Evolutionary conservation across 257 asterid species (phyloP).

Genomic region (Marsdenia floribunda): DNA sequence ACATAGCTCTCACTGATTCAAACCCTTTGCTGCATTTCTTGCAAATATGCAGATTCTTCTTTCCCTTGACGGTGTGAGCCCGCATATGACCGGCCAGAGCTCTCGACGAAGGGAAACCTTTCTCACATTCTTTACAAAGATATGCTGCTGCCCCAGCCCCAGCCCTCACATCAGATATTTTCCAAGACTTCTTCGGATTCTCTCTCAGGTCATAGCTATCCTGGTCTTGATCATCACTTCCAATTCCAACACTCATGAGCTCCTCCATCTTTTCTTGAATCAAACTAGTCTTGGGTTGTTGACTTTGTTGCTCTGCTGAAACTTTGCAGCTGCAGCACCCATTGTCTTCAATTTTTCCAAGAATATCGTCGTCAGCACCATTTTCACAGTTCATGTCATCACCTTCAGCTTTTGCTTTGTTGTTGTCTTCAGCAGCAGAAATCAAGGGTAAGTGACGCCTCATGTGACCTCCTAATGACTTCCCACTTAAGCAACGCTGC

Average conservation of each 20-base stretch:
- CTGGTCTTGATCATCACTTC: conserved; percentile 34
- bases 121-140: conserved; percentile 62
- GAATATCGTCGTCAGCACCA: conserved; percentile 18
- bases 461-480: conserved; percentile 95
- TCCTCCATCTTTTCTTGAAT: conserved; percentile 29
- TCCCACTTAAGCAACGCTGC: conserved; percentile 63
- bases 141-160: background rate
- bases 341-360: conserved; percentile 7
- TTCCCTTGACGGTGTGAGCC: conserved; percentile 50
- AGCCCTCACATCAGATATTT: conserved; percentile 36
- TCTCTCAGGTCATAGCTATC: conserved; percentile 53
- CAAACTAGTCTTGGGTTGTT: conserved; percentile 14
- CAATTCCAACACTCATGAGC: conserved; percentile 12
- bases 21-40: conserved; percentile 65
- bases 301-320: conserved; percentile 21
- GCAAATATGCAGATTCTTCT: conserved; percentile 34
- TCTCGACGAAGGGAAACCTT: conserved; percentile 47
- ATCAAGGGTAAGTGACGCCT: conserved; percentile 58
- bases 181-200: conserved; percentile 80
- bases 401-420: conserved; percentile 22
- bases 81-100: conserved; percentile 86
- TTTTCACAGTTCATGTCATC: conserved; percentile 21
- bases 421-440: conserved; percentile 52
- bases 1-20: conserved; percentile 64
- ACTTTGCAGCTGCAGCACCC: background rate